Evolutionary conservation across 257 asterid species (phyloP), one percentile per base, ranked within the genome.

Genomic region (Gentiana straminea): DNA sequence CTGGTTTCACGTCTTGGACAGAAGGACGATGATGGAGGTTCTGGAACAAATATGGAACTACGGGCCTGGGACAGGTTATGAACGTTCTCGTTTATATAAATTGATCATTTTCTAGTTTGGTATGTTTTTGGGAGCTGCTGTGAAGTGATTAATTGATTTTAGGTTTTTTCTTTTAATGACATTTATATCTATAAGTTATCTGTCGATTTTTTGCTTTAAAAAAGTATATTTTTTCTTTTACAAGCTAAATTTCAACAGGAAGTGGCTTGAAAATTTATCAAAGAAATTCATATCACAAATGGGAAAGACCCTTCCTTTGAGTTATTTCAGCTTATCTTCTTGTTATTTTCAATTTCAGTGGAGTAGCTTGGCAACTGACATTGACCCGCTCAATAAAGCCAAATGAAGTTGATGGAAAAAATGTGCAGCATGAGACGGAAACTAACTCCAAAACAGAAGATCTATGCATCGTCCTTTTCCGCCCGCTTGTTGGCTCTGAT

Each of bases 321-420:
- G 12, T 8, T 57, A 12, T 15, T 43, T 24, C 11, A 13, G 10
- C 38, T 33, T 10, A 41, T 57, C 46, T 41, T 32, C 52, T 4
- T 32, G 24, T 24, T 24, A 24, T 8, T 57, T 44, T 11, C 55
- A 51, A 7, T 54, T 33, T 46, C 82, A 92, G 98, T 68, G 97
- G 95, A 54, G 86, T 92, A 64, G 89, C 97, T 69, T 92, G 97
- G 98, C 86, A 92, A 73, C 76, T 92, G 51, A 77, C 89, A 37
- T 84, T 92, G 63, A 74, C 77, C 78, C 79, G 57, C 35, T 93
- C 98, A 10, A 74, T 61, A 68, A 61, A 70, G 61, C 70, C 56
- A 65, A 72, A 70, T 50, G 76, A 54, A 75, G 52, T 66, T 32
- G 67, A 51, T 57, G 80, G 63, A 51, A 81, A 64, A 51, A 80